Percentiles rank a stretch among this genome's conserved stretches.
Conservation (phyloP, 192 early-diverging fungal genomes). For the Blastocladiella britannica region DNA sequence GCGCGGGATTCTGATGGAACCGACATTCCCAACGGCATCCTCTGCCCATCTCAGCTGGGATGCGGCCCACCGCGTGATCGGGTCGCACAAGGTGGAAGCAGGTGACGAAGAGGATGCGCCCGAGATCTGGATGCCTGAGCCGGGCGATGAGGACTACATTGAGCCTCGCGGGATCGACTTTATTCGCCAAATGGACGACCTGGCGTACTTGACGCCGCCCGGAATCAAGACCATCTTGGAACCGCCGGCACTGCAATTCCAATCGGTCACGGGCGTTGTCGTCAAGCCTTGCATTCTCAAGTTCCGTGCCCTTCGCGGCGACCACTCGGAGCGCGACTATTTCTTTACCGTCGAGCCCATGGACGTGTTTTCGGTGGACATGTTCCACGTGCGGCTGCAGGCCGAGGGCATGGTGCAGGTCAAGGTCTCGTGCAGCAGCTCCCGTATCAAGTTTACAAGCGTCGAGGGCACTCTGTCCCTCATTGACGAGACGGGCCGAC, state of each 20-base stretch:
- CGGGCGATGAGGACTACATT: too few species aligned
- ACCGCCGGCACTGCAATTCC: slow-evolving; percentile 21
- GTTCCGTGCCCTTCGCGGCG: slow-evolving; percentile 30
- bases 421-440: slow-evolving; percentile 23
- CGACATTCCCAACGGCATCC: neutral
- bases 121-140: neutral
- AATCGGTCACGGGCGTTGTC: slow-evolving; percentile 23
- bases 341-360: slow-evolving; percentile 28
- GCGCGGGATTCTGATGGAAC: neutral
- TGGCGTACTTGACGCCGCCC: slow-evolving; percentile 18
- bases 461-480: slow-evolving; percentile 24
- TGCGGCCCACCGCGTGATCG: neutral
- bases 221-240: slow-evolving; percentile 23
- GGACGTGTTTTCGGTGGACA: slow-evolving; percentile 24
- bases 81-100: too few species aligned
- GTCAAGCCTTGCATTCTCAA: slow-evolving; percentile 22
- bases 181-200: slow-evolving; percentile 23
- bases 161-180: slow-evolving; percentile 9
- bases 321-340: slow-evolving; percentile 29
- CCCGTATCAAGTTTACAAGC: slow-evolving; percentile 17
- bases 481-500: slow-evolving; percentile 29
- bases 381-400: slow-evolving; percentile 25
- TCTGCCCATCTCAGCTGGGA: too few species aligned
- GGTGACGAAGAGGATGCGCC: neutral
- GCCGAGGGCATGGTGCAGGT: slow-evolving; percentile 32